These are phyloP conservation scores for Rhynchosporium secalis DNA, from an alignment of 2,329 filamentous ascomycete species.

Conservation along the genomic window DNA sequence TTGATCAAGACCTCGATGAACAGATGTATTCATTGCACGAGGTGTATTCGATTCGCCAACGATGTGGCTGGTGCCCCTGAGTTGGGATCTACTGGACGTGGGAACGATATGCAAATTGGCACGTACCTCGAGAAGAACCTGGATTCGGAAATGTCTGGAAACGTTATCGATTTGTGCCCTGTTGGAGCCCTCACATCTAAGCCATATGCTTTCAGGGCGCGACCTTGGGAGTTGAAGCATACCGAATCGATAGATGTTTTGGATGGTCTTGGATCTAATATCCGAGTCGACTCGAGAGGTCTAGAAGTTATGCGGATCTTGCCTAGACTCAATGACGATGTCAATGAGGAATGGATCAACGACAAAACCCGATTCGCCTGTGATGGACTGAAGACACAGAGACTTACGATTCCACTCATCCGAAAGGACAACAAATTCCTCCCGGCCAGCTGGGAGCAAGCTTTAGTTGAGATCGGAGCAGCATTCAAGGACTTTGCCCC, in stretches of 20 bases:
- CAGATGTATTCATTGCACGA: slow-evolving; percentile 97
- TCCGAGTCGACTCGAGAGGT: slow-evolving; percentile 88
- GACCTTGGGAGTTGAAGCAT: slow-evolving; percentile 96
- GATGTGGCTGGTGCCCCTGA: slow-evolving; percentile 95
- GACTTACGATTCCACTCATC: slow-evolving; percentile 88
- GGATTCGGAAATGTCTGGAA: slow-evolving; percentile 91
- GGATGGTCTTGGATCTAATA: slow-evolving; percentile 90
- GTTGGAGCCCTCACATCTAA: slow-evolving; percentile 96
- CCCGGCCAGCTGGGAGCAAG: slow-evolving; percentile 94
- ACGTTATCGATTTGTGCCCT: slow-evolving; percentile 97
- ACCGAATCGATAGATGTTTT: slow-evolving; percentile 94
- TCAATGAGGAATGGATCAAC: slow-evolving; percentile 99
- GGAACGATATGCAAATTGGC: slow-evolving; percentile 96
- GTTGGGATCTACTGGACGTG: slow-evolving; percentile 89
- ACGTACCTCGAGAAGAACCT: slow-evolving; percentile 95
- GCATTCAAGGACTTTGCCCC: slow-evolving; percentile 79
- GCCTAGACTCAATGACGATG: slow-evolving; percentile 91
- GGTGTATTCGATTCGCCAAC: slow-evolving; percentile 96
- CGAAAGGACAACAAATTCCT: slow-evolving; percentile 88
- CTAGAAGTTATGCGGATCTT: slow-evolving; percentile 95
- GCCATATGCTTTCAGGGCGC: slow-evolving; percentile 94
- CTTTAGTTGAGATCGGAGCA: slow-evolving; percentile 79
- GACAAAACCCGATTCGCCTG: slow-evolving; percentile 97
- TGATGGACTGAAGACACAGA: slow-evolving; percentile 94
- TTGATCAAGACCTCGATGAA: slow-evolving; percentile 99